Evolutionary conservation across 2,329 filamentous ascomycete species (phyloP), one percentile per base, ranked within the genome.

Genomic region (Aspergillus bombycis): DNA sequence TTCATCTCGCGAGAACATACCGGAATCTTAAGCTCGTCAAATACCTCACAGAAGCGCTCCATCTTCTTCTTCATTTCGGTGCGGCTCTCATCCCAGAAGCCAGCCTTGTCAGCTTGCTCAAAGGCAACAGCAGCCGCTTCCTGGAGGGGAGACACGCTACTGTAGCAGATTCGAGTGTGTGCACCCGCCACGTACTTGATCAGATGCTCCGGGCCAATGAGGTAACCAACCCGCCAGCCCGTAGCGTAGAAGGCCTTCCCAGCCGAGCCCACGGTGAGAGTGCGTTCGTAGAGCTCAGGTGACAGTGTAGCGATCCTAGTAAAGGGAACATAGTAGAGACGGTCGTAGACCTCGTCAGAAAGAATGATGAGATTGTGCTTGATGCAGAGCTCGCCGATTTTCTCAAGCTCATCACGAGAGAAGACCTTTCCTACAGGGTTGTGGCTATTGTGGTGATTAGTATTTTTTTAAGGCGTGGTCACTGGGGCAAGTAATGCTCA

Each of bases 191-290:
- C 94, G 76, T 97, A 92, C 76, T 96, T 91, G 80, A 98, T 93
- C 58, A 98, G 83, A 65, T 97, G 87, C 59, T 92, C 87, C 0
- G 92, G 93, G 0, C 95, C 95, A 74, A 98, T 95, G 43, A 99
- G 83, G 89, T 94, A 99, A 61, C 95, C 92, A 69, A 98, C 94
- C 62, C 95, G 89, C 95, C 95, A 99, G 55, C 95, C 95, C 0
- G 95, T 99, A 62, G 92, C 93, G 75, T 98, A 98, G 80, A 99
- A 99, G 83, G 95, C 96, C 86, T 99, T 99, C 71, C 95, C 95
- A 1, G 93, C 95, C 0, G 93, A 97, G 23, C 95, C 95, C 34
- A 99, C 95, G 0, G 95, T 98, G 56, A 99, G 80, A 5, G 95
- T 98, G 69, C 96, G 85, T 63, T 88, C 88, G 70, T 93, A 93